Evolutionary conservation across 257 asterid species (phyloP), one percentile per base, ranked within the genome.

Genomic region (Knoxia roxburghii): DNA sequence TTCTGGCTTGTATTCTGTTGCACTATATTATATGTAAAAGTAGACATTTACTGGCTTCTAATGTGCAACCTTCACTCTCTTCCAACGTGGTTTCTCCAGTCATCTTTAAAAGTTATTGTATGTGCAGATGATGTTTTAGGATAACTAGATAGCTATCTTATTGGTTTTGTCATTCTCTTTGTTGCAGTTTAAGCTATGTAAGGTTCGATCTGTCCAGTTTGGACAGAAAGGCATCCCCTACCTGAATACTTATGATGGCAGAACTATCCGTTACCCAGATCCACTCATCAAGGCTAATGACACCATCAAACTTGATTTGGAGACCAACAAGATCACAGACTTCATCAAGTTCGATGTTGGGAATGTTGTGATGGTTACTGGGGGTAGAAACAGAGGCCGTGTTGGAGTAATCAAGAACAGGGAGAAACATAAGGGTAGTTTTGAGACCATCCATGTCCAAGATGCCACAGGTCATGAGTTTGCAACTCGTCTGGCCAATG

Each of bases 261-360:
- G 95, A 73, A 87, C 95, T 3, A 85, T 87, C 58, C 87, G 91
- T 41, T 85, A 87, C 37, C 95, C 91, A 0, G 91, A 85, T 70
- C 91, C 95, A 17, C 76, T 87, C 33, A 85, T 87, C 84, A 85
- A 77, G 81, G 91, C 91, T 7, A 87, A 85, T 10, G 95, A 85
- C 82, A 87, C 91, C 54, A 78, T 87, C 77, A 87, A 87, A 30
- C 82, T 87, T 4, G 89, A 87, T 63, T 61, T 87, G 11, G 95
- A 87, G 68, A 70, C 71, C 37, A 75, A 79, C 75, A 87, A 85
- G 48, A 82, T 87, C 5, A 71, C 68, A 9, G 95, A 87, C 7
- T 87, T 83, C 77, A 83, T 87, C 78, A 87, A 87, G 80, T 87
- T 85, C 66, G 89, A n/a, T n/a, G n/a, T n/a, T n/a, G n/a, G n/a